These are phyloP conservation scores for Mycena belliarum DNA, from an alignment of 768 basidiomycete genomes.

Conservation along the genomic window DNA sequence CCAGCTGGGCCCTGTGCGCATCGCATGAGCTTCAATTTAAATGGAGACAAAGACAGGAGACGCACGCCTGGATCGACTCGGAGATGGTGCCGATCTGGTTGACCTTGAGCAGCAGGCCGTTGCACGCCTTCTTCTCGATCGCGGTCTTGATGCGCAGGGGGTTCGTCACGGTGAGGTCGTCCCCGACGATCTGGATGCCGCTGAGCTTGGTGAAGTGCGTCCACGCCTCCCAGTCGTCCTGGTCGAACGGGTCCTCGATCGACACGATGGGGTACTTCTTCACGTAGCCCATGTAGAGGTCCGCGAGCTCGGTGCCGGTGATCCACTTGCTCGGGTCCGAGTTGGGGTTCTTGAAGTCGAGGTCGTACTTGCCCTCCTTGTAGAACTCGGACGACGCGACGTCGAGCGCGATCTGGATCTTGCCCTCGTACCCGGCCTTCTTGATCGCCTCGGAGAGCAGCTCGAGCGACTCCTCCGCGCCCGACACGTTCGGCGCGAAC, in stretches of 20 bases:
- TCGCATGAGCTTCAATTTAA: background rate
- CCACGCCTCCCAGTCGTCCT: conserved; percentile 99
- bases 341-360: conserved; percentile 99
- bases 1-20: conserved; percentile 77
- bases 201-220: conserved; percentile 80
- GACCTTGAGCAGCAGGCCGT: conserved; percentile 97
- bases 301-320: conserved; percentile 68
- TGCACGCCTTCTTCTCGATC: conserved; percentile 99
- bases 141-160: conserved; percentile 96
- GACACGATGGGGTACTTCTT: conserved; percentile 96
- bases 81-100: conserved; percentile 99
- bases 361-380: conserved; percentile 99
- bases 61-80: conserved; percentile 97
- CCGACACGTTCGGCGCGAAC: conserved; percentile 96
- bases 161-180: conserved; percentile 72
- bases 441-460: conserved; percentile 51
- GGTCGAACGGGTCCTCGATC: conserved; percentile 98
- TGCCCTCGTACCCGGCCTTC: conserved; percentile 82
- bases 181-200: conserved; percentile 66
- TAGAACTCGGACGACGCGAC: conserved; percentile 99
- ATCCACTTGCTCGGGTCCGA: conserved; percentile 62
- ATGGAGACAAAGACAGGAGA: conserved; percentile 24
- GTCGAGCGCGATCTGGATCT: conserved; percentile 98
- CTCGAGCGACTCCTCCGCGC: conserved; percentile 97
- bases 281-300: conserved; percentile 83